A percentile compares a stretch with the other conserved stretches of the same genome.
phyloP scores from a whole-genome alignment of 1,284 basidiomycete genomes.

The Gymnopus androsaceus region DNA sequence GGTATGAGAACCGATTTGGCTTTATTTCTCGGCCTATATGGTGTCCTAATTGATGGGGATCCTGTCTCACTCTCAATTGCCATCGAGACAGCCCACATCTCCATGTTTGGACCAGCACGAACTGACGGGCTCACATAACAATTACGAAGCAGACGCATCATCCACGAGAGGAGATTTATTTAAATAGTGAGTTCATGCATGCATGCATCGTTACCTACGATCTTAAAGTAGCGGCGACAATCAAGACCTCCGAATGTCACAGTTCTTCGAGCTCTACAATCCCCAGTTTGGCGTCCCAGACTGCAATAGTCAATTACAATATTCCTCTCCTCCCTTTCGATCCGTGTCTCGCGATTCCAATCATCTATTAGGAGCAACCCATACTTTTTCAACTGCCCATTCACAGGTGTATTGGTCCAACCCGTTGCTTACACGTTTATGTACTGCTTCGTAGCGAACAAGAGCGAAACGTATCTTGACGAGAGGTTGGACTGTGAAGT shows the following conservation, averaged over 20 bases:
- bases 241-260: neutral
- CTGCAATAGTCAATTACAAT: neutral
- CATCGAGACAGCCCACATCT: too few relatives aligned
- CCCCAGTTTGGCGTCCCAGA: too few relatives aligned
- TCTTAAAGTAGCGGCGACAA: neutral
- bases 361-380: neutral
- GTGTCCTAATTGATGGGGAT: too few relatives aligned
- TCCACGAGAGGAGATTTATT: neutral
- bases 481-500: too few relatives aligned
- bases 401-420: neutral
- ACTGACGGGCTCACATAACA: neutral
- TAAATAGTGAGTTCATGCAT: neutral
- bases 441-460: neutral
- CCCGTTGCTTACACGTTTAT: neutral
- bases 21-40: too few relatives aligned
- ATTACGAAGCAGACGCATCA: neutral
- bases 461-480: neutral
- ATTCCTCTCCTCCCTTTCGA: neutral
- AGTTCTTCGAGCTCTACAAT: neutral
- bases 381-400: neutral
- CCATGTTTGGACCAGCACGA: too few relatives aligned
- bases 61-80: too few relatives aligned
- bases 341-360: neutral
- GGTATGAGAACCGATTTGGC: too few relatives aligned
- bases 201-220: too few relatives aligned